These are phyloP conservation scores for Solanum chmielewskii DNA, from an alignment of 257 asterid genomes.

Conservation along the genomic window DNA sequence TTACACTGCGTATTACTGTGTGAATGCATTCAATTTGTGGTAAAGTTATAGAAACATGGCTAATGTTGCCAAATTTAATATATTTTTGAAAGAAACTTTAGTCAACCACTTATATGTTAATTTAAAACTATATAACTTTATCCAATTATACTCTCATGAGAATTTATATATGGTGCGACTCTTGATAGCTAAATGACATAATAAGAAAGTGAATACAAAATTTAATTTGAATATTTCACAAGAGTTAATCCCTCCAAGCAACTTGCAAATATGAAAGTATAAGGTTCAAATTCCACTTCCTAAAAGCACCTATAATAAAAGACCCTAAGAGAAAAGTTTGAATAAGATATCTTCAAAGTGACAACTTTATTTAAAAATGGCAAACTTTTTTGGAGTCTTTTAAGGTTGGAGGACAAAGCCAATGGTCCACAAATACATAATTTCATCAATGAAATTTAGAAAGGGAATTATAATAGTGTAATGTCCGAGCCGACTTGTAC, in stretches of 20 bases:
- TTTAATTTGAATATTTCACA: neutral
- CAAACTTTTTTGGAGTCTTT: neutral
- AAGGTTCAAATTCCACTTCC: neutral
- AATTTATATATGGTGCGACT: neutral
- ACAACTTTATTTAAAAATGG: neutral
- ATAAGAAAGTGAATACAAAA: neutral
- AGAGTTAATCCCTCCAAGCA: neutral
- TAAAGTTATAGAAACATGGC: neutral
- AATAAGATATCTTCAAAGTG: neutral
- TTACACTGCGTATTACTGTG: fast-evolving
- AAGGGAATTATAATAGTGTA: neutral
- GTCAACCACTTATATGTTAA: neutral
- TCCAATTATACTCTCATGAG: neutral
- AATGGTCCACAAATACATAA: neutral
- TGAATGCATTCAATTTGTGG: neutral
- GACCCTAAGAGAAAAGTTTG: neutral
- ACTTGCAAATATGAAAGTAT: neutral
- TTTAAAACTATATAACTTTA: neutral
- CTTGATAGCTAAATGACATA: neutral
- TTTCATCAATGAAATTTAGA: neutral
- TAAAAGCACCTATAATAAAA: neutral
- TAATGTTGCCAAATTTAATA: neutral
- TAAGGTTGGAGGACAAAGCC: neutral
- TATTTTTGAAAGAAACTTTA: neutral
- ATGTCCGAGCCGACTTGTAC: neutral